Percentiles rank a stretch among this genome's conserved stretches.
Evolutionary conservation across 1,139 yeast genomes (phyloP).

Genomic region (Dujonia santamariae): DNA sequence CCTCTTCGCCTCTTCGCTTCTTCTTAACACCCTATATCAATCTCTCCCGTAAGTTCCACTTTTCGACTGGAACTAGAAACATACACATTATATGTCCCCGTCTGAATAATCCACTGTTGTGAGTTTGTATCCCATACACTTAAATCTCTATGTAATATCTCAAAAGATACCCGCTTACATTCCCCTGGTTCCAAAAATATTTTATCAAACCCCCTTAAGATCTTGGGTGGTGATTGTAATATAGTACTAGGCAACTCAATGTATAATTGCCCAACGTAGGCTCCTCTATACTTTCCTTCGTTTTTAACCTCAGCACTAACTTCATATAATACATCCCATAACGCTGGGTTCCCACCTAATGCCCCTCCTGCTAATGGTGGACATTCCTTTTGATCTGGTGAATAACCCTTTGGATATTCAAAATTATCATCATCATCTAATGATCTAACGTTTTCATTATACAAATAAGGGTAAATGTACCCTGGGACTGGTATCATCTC

Average conservation of each 20-base stretch:
- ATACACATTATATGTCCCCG: constrained; percentile 54
- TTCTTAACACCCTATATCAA: constrained; percentile 33
- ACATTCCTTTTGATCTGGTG: constrained; percentile 32
- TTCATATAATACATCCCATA: constrained; percentile 46
- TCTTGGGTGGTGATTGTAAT: constrained; percentile 45
- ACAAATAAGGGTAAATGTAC: constrained; percentile 49
- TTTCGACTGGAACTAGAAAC: constrained; percentile 54
- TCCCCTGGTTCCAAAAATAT: constrained; percentile 46
- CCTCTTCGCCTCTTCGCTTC: too few species aligned
- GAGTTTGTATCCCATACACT: constrained; percentile 56
- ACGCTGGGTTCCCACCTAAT: constrained; percentile 47
- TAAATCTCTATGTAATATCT: constrained; percentile 52
- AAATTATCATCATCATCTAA: constrained; percentile 37
- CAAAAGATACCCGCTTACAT: constrained; percentile 37
- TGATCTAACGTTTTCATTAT: constrained; percentile 41
- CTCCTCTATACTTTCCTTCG: constrained; percentile 49
- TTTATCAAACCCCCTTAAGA: constrained; percentile 61
- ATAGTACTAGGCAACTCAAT: constrained; percentile 50
- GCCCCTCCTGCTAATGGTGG: constrained; percentile 59
- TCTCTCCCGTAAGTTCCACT: constrained; percentile 47
- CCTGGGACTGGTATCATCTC: constrained; percentile 53
- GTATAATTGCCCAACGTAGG: constrained; percentile 56
- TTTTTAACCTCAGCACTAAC: constrained; percentile 50
- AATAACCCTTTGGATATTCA: constrained; percentile 53
- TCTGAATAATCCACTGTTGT: constrained; percentile 61